phyloP scores from a whole-genome alignment of 352 stramenopile genomes.

The Phytopythium aichiense region DNA sequence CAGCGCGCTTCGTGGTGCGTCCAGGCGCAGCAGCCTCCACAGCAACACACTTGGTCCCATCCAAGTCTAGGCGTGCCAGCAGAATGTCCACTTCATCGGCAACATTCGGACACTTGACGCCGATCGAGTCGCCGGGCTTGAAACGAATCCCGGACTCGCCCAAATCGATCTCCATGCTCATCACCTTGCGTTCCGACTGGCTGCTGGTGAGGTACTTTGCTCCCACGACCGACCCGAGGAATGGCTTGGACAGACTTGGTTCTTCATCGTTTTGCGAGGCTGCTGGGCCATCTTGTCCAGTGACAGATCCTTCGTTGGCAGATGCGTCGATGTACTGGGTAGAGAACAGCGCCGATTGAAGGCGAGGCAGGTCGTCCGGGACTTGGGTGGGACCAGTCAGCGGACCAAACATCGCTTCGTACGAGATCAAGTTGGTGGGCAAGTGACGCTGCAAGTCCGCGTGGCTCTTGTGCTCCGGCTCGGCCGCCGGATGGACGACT shows the following conservation, averaged over 20 bases:
- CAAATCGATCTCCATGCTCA: slow-evolving; percentile 49
- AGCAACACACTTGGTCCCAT: slow-evolving; percentile 25
- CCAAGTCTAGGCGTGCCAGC: slow-evolving; percentile 45
- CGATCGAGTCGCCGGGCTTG: slow-evolving; percentile 80
- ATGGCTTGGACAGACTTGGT: slow-evolving; percentile 45
- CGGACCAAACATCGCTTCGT: slow-evolving; percentile 56
- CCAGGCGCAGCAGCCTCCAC: slow-evolving; percentile 27
- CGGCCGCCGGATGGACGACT: not conserved
- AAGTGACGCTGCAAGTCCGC: slow-evolving; percentile 21
- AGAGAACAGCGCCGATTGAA: slow-evolving; percentile 48
- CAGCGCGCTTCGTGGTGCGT: slow-evolving; percentile 22
- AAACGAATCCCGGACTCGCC: slow-evolving; percentile 52
- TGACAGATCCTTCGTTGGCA: not conserved
- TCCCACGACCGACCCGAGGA: slow-evolving; percentile 31
- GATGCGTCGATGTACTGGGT: slow-evolving; percentile 5
- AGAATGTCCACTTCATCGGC: slow-evolving; percentile 58
- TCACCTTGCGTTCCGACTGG: slow-evolving; percentile 50
- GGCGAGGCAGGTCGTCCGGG: slow-evolving; percentile 46
- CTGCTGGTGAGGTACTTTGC: slow-evolving; percentile 49
- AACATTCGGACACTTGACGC: slow-evolving; percentile 81
- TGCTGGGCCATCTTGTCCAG: not conserved
- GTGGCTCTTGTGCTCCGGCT: not conserved
- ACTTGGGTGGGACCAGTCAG: slow-evolving; percentile 25
- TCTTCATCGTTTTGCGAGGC: slow-evolving; percentile 12
- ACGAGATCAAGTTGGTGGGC: slow-evolving; percentile 43